Conservation (phyloP, 2,329 filamentous ascomycete species). For the Trichoderma afroharzianum region DNA sequence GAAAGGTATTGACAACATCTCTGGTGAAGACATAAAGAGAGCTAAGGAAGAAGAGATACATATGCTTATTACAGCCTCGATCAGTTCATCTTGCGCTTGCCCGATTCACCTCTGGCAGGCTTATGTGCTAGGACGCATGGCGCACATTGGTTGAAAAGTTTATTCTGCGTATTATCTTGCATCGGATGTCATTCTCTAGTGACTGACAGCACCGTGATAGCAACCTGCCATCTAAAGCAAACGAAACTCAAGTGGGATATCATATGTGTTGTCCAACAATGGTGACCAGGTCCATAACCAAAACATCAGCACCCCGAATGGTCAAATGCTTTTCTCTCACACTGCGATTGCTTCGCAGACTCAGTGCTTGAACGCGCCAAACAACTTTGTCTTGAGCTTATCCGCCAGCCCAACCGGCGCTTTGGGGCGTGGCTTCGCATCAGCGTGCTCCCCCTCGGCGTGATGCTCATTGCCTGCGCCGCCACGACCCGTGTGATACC, state of each 20-base stretch:
- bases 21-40: not conserved
- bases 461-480: slow-evolving; percentile 56
- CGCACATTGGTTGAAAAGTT: not conserved
- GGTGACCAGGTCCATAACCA: not conserved
- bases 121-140: not conserved
- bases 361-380: slow-evolving; percentile 48
- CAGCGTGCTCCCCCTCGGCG: slow-evolving; percentile 29
- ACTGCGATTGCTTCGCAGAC: not conserved
- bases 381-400: slow-evolving; percentile 55
- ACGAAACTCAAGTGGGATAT: slow-evolving; percentile 9
- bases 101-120: not conserved
- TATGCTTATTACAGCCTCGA: not conserved
- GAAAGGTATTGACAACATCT: not conserved
- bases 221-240: not conserved
- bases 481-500: slow-evolving; percentile 58
- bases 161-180: not conserved
- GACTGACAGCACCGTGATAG: not conserved
- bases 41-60: not conserved
- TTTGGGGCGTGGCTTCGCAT: slow-evolving; percentile 22
- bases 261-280: slow-evolving; percentile 1
- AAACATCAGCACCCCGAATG: not conserved
- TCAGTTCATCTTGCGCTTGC: not conserved
- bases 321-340: not conserved
- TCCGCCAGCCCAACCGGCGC: slow-evolving; percentile 48
- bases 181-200: not conserved